phyloP scores from a whole-genome alignment of 2,329 filamentous ascomycete genomes.

The Paracorniculantispora psalliotae region DNA sequence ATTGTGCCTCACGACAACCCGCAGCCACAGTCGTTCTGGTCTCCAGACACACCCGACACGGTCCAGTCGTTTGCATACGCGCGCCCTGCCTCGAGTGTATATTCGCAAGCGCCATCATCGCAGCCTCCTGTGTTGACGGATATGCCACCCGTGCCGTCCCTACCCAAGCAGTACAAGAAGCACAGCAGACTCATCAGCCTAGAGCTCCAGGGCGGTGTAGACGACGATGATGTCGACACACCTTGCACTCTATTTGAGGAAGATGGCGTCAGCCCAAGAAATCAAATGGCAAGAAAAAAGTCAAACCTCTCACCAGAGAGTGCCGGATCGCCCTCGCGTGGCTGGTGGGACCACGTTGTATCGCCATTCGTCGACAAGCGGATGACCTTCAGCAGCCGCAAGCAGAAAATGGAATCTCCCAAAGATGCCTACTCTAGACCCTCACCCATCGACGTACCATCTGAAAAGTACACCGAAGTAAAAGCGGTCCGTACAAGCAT shows the following conservation, averaged over 20 bases:
- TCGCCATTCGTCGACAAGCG: constrained; percentile 58
- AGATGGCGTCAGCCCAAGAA: constrained; percentile 46
- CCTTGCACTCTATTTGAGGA: constrained; percentile 68
- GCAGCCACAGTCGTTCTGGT: constrained; percentile 51
- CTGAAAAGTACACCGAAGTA: constrained; percentile 14
- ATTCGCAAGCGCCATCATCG: constrained; percentile 49
- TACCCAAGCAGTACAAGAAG: constrained; percentile 43
- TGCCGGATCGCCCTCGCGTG: constrained; percentile 55
- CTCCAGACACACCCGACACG: constrained; percentile 55
- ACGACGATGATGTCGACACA: constrained; percentile 44
- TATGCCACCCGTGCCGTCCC: constrained; percentile 55
- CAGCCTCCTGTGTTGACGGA: constrained; percentile 25
- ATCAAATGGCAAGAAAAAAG: constrained; percentile 34
- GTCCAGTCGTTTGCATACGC: constrained; percentile 35
- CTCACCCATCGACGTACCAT: not conserved
- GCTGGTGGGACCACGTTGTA: constrained; percentile 75
- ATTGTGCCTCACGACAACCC: constrained; percentile 18
- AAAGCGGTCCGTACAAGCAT: not conserved
- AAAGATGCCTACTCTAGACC: constrained; percentile 11
- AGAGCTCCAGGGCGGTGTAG: constrained; percentile 18
- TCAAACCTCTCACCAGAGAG: constrained; percentile 39
- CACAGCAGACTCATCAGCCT: constrained; percentile 31
- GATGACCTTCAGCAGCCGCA: constrained; percentile 38
- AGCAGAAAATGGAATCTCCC: constrained; percentile 28
- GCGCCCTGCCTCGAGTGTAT: constrained; percentile 54